A percentile compares a stretch with the other conserved stretches of the same genome.
Conservation (phyloP, 2,329 filamentous ascomycete genomes). For the Sclerotinia trifoliorum region DNA sequence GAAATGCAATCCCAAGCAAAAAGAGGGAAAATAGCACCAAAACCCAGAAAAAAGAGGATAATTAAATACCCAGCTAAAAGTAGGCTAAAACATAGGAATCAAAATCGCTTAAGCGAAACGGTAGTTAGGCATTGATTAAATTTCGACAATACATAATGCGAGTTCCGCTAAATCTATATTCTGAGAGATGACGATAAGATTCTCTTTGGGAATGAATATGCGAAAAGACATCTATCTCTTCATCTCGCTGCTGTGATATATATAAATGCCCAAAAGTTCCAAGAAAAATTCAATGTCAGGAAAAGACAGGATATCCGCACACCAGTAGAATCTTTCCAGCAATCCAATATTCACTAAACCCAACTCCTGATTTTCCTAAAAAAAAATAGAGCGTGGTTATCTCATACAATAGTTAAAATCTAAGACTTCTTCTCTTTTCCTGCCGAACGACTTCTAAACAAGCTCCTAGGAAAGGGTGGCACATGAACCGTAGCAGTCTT, state of each 20-base stretch:
- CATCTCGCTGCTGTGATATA: not conserved
- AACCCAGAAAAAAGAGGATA: no score
- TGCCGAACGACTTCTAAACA: slow-evolving; percentile 21
- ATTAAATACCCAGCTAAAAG: not conserved
- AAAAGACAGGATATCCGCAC: slow-evolving; percentile 15
- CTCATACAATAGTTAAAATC: no score
- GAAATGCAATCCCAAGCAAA: no score
- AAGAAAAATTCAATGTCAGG: not conserved
- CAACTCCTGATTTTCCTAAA: not conserved
- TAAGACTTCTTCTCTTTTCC: slow-evolving; percentile 20
- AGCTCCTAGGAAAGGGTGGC: slow-evolving; percentile 17
- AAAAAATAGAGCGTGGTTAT: not conserved
- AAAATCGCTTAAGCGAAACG: not conserved
- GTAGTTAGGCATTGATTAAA: not conserved
- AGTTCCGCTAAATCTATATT: not conserved
- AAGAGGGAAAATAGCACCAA: no score
- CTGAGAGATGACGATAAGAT: not conserved
- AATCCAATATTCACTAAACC: not conserved
- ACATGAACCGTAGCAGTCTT: slow-evolving; percentile 21
- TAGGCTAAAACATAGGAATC: not conserved
- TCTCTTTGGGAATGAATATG: not conserved
- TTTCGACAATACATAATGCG: not conserved
- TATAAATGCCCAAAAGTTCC: not conserved
- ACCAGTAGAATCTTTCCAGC: not conserved
- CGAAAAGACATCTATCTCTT: not conserved